phyloP scores from a whole-genome alignment of 2,329 filamentous ascomycete species.

The Cladobotryum protrusum region DNA sequence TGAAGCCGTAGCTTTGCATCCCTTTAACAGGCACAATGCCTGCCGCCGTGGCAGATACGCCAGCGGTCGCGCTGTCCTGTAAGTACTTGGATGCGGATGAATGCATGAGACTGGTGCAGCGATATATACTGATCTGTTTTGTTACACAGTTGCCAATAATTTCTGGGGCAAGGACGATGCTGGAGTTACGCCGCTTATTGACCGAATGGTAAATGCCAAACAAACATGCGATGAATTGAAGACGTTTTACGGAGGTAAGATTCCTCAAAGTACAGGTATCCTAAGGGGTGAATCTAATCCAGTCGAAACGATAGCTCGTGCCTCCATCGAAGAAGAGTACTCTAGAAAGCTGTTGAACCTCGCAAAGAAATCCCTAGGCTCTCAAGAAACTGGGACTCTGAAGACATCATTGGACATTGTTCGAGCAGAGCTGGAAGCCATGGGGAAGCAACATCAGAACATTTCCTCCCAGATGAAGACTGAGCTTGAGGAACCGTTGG shows the following conservation, averaged over 20 bases:
- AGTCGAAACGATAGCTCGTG: slow-evolving; percentile 54
- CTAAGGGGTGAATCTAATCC: neutral
- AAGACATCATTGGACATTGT: slow-evolving; percentile 81
- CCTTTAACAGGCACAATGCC: slow-evolving; percentile 43
- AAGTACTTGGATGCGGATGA: slow-evolving; percentile 20
- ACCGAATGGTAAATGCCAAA: slow-evolving; percentile 93
- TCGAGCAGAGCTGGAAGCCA: slow-evolving; percentile 81
- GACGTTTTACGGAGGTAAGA: slow-evolving; percentile 75
- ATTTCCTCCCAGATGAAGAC: slow-evolving; percentile 94
- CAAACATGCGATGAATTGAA: slow-evolving; percentile 90
- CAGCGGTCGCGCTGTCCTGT: slow-evolving; percentile 64
- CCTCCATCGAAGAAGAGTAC: slow-evolving; percentile 95
- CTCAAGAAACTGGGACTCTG: slow-evolving; percentile 77
- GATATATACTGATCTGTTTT: slow-evolving; percentile 13
- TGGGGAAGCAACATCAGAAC: slow-evolving; percentile 86
- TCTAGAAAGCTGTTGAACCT: slow-evolving; percentile 80
- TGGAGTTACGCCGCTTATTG: slow-evolving; percentile 82
- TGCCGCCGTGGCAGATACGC: slow-evolving; percentile 53
- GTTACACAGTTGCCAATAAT: slow-evolving; percentile 79
- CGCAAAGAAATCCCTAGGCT: slow-evolving; percentile 82
- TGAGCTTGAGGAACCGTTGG: slow-evolving; percentile 88
- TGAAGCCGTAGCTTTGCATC: neutral
- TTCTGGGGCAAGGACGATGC: slow-evolving; percentile 99
- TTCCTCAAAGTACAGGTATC: neutral
- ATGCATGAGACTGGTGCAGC: too few relatives aligned